A percentile compares a stretch with the other conserved stretches of the same genome.
These are phyloP conservation scores for Malassezia restricta DNA, from an alignment of 1,284 basidiomycete genomes.

Conservation along the genomic window DNA sequence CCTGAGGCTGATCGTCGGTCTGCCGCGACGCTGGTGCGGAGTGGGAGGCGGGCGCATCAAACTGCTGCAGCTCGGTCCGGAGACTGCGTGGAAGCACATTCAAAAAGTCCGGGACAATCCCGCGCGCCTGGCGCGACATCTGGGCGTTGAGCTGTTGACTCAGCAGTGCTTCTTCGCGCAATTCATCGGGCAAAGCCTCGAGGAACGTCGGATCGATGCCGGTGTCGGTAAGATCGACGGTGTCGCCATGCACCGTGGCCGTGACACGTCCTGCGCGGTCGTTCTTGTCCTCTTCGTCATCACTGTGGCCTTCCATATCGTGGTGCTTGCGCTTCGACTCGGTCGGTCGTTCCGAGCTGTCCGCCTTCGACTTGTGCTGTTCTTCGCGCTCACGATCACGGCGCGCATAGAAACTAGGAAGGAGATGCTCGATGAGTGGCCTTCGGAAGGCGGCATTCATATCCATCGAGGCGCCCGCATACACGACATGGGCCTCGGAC, in stretches of 20 bases:
- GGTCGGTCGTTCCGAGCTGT: conserved; percentile 15
- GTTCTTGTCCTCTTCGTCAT: conserved; percentile 12
- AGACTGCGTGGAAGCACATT: conserved; percentile 91
- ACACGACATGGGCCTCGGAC: conserved; percentile 70
- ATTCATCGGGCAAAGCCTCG: conserved; percentile 92
- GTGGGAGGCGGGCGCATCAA: conserved; percentile 64
- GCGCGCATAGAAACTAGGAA: conserved; percentile 53
- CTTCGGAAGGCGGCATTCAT: conserved; percentile 53
- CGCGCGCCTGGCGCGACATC: conserved; percentile 47
- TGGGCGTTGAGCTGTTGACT: conserved; percentile 87
- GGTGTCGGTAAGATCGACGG: conserved; percentile 96
- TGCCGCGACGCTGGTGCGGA: background rate
- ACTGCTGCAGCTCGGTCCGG: conserved; percentile 58
- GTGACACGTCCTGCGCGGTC: conserved; percentile 15
- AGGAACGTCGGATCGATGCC: conserved; percentile 97
- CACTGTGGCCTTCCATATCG: conserved; percentile 18
- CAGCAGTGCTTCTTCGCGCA: conserved; percentile 84
- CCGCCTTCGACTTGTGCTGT: background rate
- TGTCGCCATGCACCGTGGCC: conserved; percentile 63
- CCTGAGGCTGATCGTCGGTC: conserved; percentile 28
- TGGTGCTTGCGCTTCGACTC: conserved; percentile 42
- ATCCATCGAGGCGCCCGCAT: conserved; percentile 57
- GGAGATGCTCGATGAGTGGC: conserved; percentile 64
- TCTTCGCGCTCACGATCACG: conserved; percentile 21
- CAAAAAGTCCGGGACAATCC: conserved; percentile 83